Conservation (phyloP, 140 eudicot species). For the Anethum foeniculum region DNA sequence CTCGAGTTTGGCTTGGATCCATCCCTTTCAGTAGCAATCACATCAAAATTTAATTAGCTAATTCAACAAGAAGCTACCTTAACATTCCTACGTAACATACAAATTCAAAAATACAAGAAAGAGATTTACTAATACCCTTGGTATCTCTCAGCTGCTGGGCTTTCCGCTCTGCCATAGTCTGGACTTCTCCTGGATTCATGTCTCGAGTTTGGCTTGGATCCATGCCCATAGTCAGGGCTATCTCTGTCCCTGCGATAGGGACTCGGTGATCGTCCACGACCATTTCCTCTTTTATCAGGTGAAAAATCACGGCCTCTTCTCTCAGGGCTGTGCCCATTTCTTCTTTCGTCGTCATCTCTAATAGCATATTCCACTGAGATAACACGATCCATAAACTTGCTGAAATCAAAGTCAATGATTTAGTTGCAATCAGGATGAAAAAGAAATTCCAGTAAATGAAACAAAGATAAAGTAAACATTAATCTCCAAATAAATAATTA, state of each 20-base stretch:
- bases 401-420: slow-evolving; percentile 10
- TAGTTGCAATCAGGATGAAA: neutral
- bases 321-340: slow-evolving; percentile 47
- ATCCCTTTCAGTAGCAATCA: slow-evolving; percentile 16
- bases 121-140: slow-evolving; percentile 25
- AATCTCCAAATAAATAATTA: neutral
- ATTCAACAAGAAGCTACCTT: neutral
- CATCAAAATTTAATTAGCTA: neutral
- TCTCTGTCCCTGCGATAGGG: slow-evolving; percentile 51
- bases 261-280: slow-evolving; percentile 49
- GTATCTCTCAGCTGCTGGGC: slow-evolving; percentile 39
- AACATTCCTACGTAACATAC: neutral
- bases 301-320: slow-evolving; percentile 45
- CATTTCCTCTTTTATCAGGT: slow-evolving; percentile 44
- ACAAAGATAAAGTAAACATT: neutral
- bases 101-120: neutral
- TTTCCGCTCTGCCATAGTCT: slow-evolving; percentile 36
- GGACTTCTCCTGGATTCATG: slow-evolving; percentile 33
- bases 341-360: slow-evolving; percentile 51
- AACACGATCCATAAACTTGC: slow-evolving; percentile 56
- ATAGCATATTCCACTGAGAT: slow-evolving; percentile 62
- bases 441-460: neutral
- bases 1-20: slow-evolving; percentile 33
- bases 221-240: slow-evolving; percentile 49
- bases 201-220: slow-evolving; percentile 29